Evolutionary conservation across 768 basidiomycete genomes (phyloP), one percentile per base, ranked within the genome.

Genomic region (Psilocybe cyanescens): DNA sequence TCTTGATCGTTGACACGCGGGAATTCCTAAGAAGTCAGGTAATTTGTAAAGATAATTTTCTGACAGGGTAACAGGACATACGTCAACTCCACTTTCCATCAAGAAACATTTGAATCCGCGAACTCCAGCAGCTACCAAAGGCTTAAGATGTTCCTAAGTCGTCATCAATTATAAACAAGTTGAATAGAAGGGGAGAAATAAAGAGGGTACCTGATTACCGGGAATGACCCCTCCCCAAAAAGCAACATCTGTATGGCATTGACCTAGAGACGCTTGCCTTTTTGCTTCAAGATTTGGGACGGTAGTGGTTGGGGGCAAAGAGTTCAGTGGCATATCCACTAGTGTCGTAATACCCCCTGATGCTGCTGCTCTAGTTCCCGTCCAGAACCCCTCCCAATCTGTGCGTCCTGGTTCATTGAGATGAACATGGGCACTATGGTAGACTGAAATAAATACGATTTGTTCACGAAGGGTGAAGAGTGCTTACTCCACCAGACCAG

Each of bases 301-400:
- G 0, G 94, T 95, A 1, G 94, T 96, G 0, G 97, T 98, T 0
- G 97, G 95, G 1, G 97, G 97, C 57, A 99, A 92, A 2, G 95
- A 97, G 74, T 99, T 98, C 57, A 99, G 80, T 2, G 97, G 97
- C 97, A 99, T 99, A 76, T 99, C 97, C 33, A 98, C 89, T 19
- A 99, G 79, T 5, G 94, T 94, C 7, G 96, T 98, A n/a, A 98
- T 87, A 6, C 97, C 97, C 19, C 97, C 97, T 1, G 94, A 91
- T 1, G 88, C 86, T 1, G 97, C 97, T 17, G 97, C 97, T 57
- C 81, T 78, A 1, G 95, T 96, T n/a, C 94, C 95, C 0, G 94
- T 92, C 77, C 83, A 85, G 72, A 97, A 97, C 0, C 95, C 95
- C 71, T 97, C 95, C 95, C 95, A 97, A 60, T 90, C 87, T 2